Evolutionary conservation across 306 rosid genomes (phyloP), one percentile per base, ranked within the genome.

Genomic region (Ormosia semicastrata): DNA sequence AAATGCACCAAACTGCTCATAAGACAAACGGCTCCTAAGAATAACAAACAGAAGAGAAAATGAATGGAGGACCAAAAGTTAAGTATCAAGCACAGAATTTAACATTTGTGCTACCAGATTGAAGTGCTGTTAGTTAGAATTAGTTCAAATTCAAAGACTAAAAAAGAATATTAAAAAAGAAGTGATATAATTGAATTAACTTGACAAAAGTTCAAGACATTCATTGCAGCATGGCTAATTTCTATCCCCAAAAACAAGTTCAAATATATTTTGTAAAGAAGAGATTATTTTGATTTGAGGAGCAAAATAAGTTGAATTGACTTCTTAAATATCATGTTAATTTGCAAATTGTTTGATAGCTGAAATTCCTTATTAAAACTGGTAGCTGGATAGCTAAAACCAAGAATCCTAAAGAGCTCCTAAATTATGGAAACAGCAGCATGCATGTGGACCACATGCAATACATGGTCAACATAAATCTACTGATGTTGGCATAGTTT

Each of bases 1-100:
- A 85, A 96, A 96, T 77, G 98, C 94, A 81, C 99, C 92, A 86
- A 96, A 96, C 82, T 93, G 98, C 89, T 93, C 98, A 57, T 92
- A 93, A 29, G 98, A 91, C 89, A 95, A 79, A 40, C 99, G 99
- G 81, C 92, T 91, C 98, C 99, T 95, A 81, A 80, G 88, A 79
- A 73, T 40, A 34, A 76, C 76, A 81, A 76, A 78, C 71, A 33
- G 2, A 69, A n/a, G 32, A 47, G 1, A 81, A 77, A 36, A 40
- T 40, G 11, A 73, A 40, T 56, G 17, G 44, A 62, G 18, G 49
- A 63, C 57, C 24, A n/a, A 9, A 37, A 71, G 54, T 57, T 7
- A 56, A 76, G 58, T 36, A 37, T 76, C 24, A 58, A 52, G 65
- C 57, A 79, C 39, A 74, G 29, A 80, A 14, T 5, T 15, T n/a